Evolutionary conservation across 179 eudicot species (phyloP).

Genomic region (Vitellaria paradoxa): DNA sequence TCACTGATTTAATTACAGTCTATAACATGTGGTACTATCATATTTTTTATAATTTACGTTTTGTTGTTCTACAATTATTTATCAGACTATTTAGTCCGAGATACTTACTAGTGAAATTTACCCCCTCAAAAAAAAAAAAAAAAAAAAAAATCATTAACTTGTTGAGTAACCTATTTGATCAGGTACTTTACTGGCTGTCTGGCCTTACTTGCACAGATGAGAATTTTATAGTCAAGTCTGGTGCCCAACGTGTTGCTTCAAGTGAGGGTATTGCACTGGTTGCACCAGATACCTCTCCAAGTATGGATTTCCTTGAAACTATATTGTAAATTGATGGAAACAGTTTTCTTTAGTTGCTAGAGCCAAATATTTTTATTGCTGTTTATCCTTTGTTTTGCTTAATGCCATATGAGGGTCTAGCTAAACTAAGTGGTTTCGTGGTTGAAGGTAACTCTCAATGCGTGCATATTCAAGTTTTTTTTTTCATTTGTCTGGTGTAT

Average conservation of each 20-base stretch:
- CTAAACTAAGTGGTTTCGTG: neutral
- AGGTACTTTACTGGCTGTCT: slow-evolving; percentile 99
- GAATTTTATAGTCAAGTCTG: slow-evolving; percentile 87
- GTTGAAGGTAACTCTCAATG: neutral
- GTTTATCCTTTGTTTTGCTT: neutral
- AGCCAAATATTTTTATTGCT: neutral
- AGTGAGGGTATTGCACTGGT: slow-evolving; percentile 81
- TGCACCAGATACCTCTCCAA: slow-evolving; percentile 95
- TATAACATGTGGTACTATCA: neutral
- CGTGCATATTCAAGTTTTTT: neutral
- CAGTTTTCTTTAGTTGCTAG: neutral
- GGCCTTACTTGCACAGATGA: slow-evolving; percentile 95
- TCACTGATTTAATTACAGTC: too few species aligned
- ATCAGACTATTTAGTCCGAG: neutral
- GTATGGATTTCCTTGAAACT: slow-evolving; percentile 33
- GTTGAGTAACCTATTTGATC: neutral
- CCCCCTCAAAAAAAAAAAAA: too few species aligned
- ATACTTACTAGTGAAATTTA: neutral
- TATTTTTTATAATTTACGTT: neutral
- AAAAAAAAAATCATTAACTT: neutral
- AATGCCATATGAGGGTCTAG: neutral
- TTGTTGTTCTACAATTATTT: neutral
- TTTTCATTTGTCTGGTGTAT: neutral
- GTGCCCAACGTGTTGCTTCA: slow-evolving; percentile 96
- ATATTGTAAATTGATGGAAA: neutral